Percentiles rank a stretch among this genome's conserved stretches.
These are phyloP conservation scores for Xylaria flabelliformis DNA, from an alignment of 495 filamentous ascomycete species.

Conservation along the genomic window DNA sequence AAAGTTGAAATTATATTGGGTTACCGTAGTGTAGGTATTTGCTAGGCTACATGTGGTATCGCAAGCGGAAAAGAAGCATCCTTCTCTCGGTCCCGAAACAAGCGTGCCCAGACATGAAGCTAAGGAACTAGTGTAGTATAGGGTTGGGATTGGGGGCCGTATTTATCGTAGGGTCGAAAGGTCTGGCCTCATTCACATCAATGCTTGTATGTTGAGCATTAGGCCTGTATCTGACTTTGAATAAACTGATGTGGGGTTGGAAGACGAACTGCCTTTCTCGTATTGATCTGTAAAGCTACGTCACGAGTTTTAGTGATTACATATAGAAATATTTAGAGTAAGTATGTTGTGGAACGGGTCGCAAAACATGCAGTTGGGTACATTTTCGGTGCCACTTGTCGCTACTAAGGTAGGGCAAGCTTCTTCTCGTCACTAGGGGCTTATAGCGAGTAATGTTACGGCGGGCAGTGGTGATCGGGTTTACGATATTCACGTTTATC, in stretches of 20 bases:
- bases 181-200: not conserved
- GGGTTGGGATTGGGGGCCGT: not conserved
- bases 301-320: not conserved
- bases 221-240: not conserved
- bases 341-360: constrained; percentile 1
- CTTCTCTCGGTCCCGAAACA: constrained; percentile 16
- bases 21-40: not conserved
- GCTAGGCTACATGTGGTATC: constrained; percentile 4
- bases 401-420: not conserved
- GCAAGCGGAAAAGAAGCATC: constrained; percentile 1
- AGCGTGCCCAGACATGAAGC: not conserved
- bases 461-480: not conserved
- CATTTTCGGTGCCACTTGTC: not conserved
- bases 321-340: not conserved
- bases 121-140: constrained; percentile 6
- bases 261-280: not conserved
- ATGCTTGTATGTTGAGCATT: not conserved
- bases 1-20: not conserved
- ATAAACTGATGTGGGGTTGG: not conserved
- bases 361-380: not conserved
- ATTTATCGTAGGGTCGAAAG: not conserved
- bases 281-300: not conserved
- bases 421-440: not conserved
- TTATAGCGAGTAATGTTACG: not conserved
- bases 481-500: not conserved